Evolutionary conservation across 495 filamentous ascomycete genomes (phyloP).

Genomic region (Penicillium subrubescens): DNA sequence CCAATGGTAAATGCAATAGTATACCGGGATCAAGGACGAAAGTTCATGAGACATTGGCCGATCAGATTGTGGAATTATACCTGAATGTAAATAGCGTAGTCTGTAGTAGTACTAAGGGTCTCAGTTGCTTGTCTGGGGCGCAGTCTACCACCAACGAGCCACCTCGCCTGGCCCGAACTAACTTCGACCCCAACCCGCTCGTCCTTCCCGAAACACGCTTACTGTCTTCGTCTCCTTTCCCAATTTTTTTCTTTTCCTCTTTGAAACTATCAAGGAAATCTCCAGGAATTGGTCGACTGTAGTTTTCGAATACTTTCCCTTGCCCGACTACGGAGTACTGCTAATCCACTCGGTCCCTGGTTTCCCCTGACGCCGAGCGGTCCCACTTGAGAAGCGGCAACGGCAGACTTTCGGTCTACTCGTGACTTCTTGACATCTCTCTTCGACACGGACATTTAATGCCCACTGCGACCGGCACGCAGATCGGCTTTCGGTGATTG

Average conservation of each 20-base stretch:
- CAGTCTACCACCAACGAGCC: conserved; percentile 15
- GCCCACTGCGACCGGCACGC: conserved; percentile 34
- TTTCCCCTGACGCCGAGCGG: conserved; percentile 37
- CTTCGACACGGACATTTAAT: conserved; percentile 23
- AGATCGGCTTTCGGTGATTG: conserved; percentile 22
- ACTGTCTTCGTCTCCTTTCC: background rate
- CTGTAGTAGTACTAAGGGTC: background rate
- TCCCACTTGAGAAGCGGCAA: conserved; percentile 32
- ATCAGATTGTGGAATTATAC: background rate
- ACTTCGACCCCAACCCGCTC: conserved; percentile 20
- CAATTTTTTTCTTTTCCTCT: background rate
- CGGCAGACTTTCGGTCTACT: conserved; percentile 35
- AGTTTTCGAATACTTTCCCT: background rate
- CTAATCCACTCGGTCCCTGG: conserved; percentile 29
- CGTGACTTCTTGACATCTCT: conserved; percentile 27
- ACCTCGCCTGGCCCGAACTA: conserved; percentile 20
- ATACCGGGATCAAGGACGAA: background rate
- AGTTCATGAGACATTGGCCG: background rate
- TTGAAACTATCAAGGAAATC: background rate
- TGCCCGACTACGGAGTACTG: conserved; percentile 5
- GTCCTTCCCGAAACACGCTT: conserved; percentile 10
- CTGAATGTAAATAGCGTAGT: background rate
- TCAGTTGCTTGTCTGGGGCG: background rate
- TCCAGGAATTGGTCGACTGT: conserved; percentile 8
- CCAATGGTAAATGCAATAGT: background rate